phyloP scores from a whole-genome alignment of 108 stramenopile genomes.

The Nannochloropsis oceanica region DNA sequence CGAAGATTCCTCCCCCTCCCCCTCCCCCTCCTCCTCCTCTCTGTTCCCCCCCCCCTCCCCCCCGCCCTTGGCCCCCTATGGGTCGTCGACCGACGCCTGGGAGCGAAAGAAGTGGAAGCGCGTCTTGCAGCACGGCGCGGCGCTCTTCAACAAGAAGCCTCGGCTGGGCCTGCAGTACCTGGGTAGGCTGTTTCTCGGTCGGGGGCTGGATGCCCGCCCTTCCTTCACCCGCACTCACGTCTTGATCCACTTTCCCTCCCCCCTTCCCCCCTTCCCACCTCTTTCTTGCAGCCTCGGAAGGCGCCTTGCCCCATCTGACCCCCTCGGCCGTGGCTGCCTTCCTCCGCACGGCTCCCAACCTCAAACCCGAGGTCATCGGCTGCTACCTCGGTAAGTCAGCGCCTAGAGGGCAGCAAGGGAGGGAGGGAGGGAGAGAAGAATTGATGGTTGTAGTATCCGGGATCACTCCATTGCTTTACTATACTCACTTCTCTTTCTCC shows the following conservation, averaged over 20 bases:
- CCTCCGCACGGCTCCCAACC: constrained; percentile 66
- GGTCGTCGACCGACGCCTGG: background rate
- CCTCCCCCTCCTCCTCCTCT: no score
- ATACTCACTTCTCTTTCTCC: no score
- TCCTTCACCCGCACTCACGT: background rate
- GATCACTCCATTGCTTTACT: no score
- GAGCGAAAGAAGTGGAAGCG: constrained; percentile 3
- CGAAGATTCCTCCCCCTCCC: no score
- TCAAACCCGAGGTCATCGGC: constrained; percentile 70
- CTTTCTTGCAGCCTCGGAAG: background rate
- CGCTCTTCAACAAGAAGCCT: background rate
- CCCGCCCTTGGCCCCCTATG: background rate
- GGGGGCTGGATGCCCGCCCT: background rate
- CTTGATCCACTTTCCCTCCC: background rate
- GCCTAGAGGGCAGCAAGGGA: no score
- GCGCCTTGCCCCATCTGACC: constrained; percentile 47
- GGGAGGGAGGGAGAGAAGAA: no score
- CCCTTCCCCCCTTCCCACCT: background rate
- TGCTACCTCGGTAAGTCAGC: constrained; percentile 70
- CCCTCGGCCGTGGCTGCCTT: constrained; percentile 63
- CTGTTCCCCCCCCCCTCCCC: background rate
- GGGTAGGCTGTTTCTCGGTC: no score
- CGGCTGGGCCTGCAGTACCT: constrained; percentile 13
- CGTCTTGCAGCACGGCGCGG: constrained; percentile 3
- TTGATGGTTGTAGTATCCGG: no score